Percentiles rank a stretch among this genome's conserved stretches.
These are phyloP conservation scores for Xerocomus cyaneibrunnescens DNA, from an alignment of 1,284 basidiomycete genomes.

Conservation along the genomic window DNA sequence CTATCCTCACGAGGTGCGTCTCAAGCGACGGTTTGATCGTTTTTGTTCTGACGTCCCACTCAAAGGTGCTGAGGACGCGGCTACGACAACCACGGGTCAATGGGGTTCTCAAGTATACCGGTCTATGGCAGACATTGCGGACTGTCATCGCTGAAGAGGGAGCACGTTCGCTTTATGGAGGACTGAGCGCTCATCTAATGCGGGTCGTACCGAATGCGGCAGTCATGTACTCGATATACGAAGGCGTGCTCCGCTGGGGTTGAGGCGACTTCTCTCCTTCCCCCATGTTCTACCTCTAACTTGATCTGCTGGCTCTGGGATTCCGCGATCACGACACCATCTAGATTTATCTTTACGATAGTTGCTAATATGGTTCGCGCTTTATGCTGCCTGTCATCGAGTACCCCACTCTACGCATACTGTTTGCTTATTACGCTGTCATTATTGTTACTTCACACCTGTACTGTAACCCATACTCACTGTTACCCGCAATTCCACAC, in stretches of 20 bases:
- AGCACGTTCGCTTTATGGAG: constrained; percentile 82
- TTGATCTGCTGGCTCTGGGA: not conserved
- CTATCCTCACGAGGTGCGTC: constrained; percentile 90
- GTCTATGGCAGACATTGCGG: constrained; percentile 82
- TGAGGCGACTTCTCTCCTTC: not conserved
- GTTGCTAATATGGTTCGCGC: constrained; percentile 15
- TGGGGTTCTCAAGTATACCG: constrained; percentile 82
- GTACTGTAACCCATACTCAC: constrained; percentile 24
- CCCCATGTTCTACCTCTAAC: too few species aligned
- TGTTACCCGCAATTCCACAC: constrained; percentile 27
- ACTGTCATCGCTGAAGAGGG: constrained; percentile 93
- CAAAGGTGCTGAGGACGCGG: constrained; percentile 88
- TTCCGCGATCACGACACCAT: not conserved
- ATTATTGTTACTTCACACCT: constrained; percentile 7
- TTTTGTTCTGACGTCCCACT: not conserved
- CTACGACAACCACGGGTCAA: constrained; percentile 82
- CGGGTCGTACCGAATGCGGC: constrained; percentile 96
- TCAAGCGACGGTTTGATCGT: not conserved
- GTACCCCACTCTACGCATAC: constrained; percentile 17
- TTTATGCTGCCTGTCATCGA: not conserved
- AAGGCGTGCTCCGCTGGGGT: constrained; percentile 68
- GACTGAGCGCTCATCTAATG: constrained; percentile 93
- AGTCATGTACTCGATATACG: constrained; percentile 92
- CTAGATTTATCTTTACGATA: constrained; percentile 22
- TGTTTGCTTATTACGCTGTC: constrained; percentile 17